Conservation (phyloP, 208 protist genomes). For the Vickermania ingenoplastis region DNA sequence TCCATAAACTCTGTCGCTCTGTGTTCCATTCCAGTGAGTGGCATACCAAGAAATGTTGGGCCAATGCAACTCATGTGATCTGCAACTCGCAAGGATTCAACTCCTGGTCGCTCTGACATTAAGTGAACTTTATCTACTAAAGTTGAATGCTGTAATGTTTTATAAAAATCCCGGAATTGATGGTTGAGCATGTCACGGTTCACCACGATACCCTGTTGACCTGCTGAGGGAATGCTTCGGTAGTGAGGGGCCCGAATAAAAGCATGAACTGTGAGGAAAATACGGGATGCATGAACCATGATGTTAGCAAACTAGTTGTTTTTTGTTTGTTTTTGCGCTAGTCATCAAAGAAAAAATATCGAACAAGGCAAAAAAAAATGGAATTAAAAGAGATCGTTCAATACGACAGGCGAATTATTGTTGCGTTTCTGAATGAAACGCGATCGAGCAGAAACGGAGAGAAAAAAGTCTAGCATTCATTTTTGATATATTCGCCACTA, state of each 20-base stretch:
- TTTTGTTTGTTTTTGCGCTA: too few species aligned
- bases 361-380: constrained; percentile 51
- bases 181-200: constrained; percentile 83
- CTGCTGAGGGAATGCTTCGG: constrained; percentile 67
- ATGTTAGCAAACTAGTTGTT: too few species aligned
- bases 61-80: constrained; percentile 77
- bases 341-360: too few species aligned
- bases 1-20: constrained; percentile 81
- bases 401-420: too few species aligned
- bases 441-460: too few species aligned
- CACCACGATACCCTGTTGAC: constrained; percentile 74
- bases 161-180: constrained; percentile 88
- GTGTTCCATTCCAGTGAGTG: constrained; percentile 75
- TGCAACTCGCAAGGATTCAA: constrained; percentile 70
- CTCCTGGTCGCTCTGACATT: constrained; percentile 63
- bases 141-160: constrained; percentile 73
- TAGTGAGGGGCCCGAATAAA: constrained; percentile 84
- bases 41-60: constrained; percentile 75
- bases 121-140: constrained; percentile 87
- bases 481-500: too few species aligned
- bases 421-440: too few species aligned
- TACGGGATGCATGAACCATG: neutral
- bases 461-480: too few species aligned
- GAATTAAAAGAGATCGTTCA: too few species aligned
- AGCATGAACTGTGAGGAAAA: constrained; percentile 47